Base-by-base conservation (phyloP, 345 rosid genomes). In the Murraya paniculata region DNA sequence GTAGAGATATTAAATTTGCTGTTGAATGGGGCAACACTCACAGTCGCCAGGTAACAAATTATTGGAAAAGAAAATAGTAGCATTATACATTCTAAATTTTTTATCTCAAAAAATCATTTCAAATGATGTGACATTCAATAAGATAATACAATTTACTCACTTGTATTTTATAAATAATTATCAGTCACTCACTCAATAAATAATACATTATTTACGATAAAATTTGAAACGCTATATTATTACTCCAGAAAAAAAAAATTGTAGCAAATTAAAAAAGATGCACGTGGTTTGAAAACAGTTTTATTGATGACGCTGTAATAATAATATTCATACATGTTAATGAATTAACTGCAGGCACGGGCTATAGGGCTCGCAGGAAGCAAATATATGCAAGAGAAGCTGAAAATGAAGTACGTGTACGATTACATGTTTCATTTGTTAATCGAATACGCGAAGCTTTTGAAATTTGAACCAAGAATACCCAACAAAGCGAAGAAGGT, bases 371-470 rank as follows among this genome's bases (percentile, higher is more conserved):
- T 83, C 53, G 82, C 81, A 58, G 91, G 87, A 64, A 89, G 87
- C 71, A 83, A 78, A 45, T 88, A 83, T 76, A 71, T 88, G 1
- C 67, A 81, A 68, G 86, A 88, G 80, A 64, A 79, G 21, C 48
- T 91, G 28, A 80, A 82, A 72, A 87, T 91, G 89, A 82, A 81
- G 24, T 81, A 79, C 56, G 90, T 87, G 13, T 88, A 91, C 33
- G 92, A 87, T 66, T 91, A 91, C 81, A 91, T 88, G 90, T 78
- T 91, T 11, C 89, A 91, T 81, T 78, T 84, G 53, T 66, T 88
- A 41, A 81, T 45, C 33, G 85, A 84, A 72, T 91, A 88, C 24
- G 87, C 90, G 2, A 81, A 84, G 64, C 80, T 89, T 21, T 77
- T 91, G 83, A 89, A 81, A 65, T 88, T 88, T 39, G 72, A 88